A percentile compares a stretch with the other conserved stretches of the same genome.
Conservation (phyloP, 805 yeast genomes). For the Metschnikowia bowlesiae region DNA sequence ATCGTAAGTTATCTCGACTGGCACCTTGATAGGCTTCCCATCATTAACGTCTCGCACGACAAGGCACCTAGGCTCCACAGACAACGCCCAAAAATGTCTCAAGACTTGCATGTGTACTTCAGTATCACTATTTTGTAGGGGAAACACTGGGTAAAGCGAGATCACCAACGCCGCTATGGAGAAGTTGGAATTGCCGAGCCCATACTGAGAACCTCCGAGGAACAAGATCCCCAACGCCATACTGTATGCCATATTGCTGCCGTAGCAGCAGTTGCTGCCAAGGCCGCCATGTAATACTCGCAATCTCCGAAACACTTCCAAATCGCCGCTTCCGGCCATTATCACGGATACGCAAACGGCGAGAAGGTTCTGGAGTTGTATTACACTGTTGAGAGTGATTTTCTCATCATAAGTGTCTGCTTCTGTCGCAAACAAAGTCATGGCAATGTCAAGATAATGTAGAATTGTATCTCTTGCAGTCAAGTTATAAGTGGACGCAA, state of each 20-base stretch:
- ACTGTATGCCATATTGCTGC: slow-evolving; percentile 72
- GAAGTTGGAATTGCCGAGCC: slow-evolving; percentile 59
- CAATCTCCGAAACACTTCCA: slow-evolving; percentile 68
- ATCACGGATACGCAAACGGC: slow-evolving; percentile 64
- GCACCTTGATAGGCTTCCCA: slow-evolving; percentile 48
- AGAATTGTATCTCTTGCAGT: slow-evolving; percentile 54
- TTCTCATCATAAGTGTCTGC: slow-evolving; percentile 53
- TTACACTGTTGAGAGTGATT: slow-evolving; percentile 50
- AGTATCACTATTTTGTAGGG: slow-evolving; percentile 38
- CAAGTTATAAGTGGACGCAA: slow-evolving; percentile 63
- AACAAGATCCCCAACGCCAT: slow-evolving; percentile 85
- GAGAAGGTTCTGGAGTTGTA: slow-evolving; percentile 53
- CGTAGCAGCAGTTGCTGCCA: slow-evolving; percentile 47
- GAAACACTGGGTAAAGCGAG: slow-evolving; percentile 74
- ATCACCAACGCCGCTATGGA: slow-evolving; percentile 67
- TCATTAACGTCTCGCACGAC: slow-evolving; percentile 66
- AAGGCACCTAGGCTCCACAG: slow-evolving; percentile 79
- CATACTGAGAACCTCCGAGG: slow-evolving; percentile 89
- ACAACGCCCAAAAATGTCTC: slow-evolving; percentile 85
- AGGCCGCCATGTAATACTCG: slow-evolving; percentile 64
- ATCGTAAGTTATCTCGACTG: slow-evolving; percentile 35
- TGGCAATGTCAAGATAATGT: slow-evolving; percentile 49
- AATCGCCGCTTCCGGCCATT: slow-evolving; percentile 90
- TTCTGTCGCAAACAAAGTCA: slow-evolving; percentile 38
- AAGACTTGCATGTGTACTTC: slow-evolving; percentile 77